A percentile compares a stretch with the other conserved stretches of the same genome.
These are phyloP conservation scores for Annulohypoxylon bovei DNA, from an alignment of 495 filamentous ascomycete species.

Conservation along the genomic window DNA sequence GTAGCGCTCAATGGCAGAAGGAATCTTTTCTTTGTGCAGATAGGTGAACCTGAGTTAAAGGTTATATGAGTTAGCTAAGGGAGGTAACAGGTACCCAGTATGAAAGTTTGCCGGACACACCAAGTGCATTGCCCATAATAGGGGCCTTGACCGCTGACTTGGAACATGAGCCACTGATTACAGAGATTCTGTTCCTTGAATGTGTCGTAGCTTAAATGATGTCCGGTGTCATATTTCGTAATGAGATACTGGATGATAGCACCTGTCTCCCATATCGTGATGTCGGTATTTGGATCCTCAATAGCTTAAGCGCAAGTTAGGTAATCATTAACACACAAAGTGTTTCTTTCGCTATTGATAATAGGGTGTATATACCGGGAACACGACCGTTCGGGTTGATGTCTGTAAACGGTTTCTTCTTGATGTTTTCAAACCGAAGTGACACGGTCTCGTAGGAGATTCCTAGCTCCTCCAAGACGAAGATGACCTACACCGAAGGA, in stretches of 20 bases:
- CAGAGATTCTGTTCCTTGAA: conserved; percentile 54
- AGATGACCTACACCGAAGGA: conserved; percentile 23
- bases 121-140: conserved; percentile 64
- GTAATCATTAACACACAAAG: not conserved
- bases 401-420: conserved; percentile 53
- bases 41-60: conserved; percentile 47
- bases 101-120: too few relatives aligned
- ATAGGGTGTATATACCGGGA: conserved; percentile 7
- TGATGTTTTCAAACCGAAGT: conserved; percentile 58
- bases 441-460: conserved; percentile 60
- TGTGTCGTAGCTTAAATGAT: conserved; percentile 65
- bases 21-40: conserved; percentile 59
- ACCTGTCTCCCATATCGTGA: conserved; percentile 62
- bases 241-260: conserved; percentile 74
- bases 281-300: conserved; percentile 54
- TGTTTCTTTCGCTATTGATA: not conserved
- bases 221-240: conserved; percentile 69
- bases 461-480: conserved; percentile 68
- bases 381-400: conserved; percentile 56
- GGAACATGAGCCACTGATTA: conserved; percentile 65
- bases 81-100: not conserved
- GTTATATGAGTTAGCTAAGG: not conserved
- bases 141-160: conserved; percentile 69
- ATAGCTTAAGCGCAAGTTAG: too few relatives aligned
- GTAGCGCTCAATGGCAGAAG: conserved; percentile 60